Base-by-base conservation (phyloP, 495 filamentous ascomycete species). In the Glutinoglossum americanum region DNA sequence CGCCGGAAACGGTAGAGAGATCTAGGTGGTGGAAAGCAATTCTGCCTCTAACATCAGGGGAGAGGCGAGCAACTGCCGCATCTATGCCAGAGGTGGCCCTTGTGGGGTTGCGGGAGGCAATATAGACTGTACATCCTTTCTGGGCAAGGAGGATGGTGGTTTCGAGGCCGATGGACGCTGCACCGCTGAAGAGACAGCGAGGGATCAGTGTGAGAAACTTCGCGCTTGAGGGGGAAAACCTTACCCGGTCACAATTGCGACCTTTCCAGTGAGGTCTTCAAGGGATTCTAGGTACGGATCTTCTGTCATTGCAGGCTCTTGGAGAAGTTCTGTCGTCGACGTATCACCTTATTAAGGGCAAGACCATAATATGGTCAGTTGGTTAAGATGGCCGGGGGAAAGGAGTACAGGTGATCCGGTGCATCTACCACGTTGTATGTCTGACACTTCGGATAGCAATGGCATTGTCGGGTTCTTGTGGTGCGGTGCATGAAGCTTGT, bases 81-180 rank as follows among this genome's bases (percentile, higher is more conserved):
- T 53, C 60, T 17, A 63, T 60, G 30, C 51, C 61, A 4, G 28
- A 27, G 17, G 58, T 28, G 0, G 51, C 55, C 19, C 59, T 59
- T 37, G 59, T 30, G 27, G 33, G 58, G 49, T 60, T 64, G 37
- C 62, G 64, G 27, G 63, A 60, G 15, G 62, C 60, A 9, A 65
- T 51, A 28, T 62, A 65, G 55, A 65, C 60, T 3, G 58, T 64
- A 39, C 58, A 55, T 13, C 60, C 62, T 47, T 60, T 62, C 9
- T 30, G 47, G 10, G 62, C 60, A 4, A 65, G 44, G 17, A 59
- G 56, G 25, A 59, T 30, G 1, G 48, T 63, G 37, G 63, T 63
- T 25, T 64, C 48, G 7, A 65, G 56, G 27, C 64, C 64, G 39
- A 65, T 64, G 1, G 60, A 60, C 25, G 60, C 62, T 53, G 61